Evolutionary conservation across 257 asterid genomes (phyloP).

Genomic region (Plectranthus barbatus): DNA sequence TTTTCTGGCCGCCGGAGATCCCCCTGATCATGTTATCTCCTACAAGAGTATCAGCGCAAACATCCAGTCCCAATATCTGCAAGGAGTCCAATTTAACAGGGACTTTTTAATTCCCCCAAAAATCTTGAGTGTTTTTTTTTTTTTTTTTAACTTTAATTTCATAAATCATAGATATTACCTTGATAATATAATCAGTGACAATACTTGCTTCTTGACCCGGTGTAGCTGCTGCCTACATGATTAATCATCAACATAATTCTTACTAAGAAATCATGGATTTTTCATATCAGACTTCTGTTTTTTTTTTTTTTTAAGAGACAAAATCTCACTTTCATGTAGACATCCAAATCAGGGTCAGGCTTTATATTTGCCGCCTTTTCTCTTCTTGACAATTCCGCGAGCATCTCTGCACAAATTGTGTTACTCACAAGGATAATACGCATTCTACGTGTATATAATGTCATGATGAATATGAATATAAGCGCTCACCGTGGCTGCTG

Average conservation of each 20-base stretch:
- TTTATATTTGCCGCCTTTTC: slow-evolving; percentile 54
- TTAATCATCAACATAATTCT: neutral
- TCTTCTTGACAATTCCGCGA: slow-evolving; percentile 54
- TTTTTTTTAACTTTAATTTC: too few relatives aligned
- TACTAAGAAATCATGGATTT: neutral
- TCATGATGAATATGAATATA: neutral
- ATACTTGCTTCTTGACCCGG: slow-evolving; percentile 58
- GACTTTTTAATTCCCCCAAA: too few relatives aligned
- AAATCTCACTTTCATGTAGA: slow-evolving; percentile 50
- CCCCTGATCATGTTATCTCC: slow-evolving; percentile 44
- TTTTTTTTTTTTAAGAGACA: neutral
- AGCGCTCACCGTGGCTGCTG: slow-evolving; percentile 33
- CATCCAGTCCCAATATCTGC: slow-evolving; percentile 45
- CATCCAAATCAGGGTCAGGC: slow-evolving; percentile 61
- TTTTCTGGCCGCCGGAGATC: slow-evolving; percentile 44
- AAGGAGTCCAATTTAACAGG: neutral
- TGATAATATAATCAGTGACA: slow-evolving; percentile 52
- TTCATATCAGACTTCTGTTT: neutral
- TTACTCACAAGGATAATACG: too few relatives aligned
- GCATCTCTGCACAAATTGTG: slow-evolving; percentile 33
- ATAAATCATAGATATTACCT: slow-evolving; percentile 20
- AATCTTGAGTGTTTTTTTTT: too few relatives aligned
- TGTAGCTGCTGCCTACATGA: slow-evolving; percentile 53
- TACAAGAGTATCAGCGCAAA: slow-evolving; percentile 39
- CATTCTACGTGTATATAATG: neutral